phyloP scores from a whole-genome alignment of 108 stramenopile genomes.

The Cyclotella baltica region DNA sequence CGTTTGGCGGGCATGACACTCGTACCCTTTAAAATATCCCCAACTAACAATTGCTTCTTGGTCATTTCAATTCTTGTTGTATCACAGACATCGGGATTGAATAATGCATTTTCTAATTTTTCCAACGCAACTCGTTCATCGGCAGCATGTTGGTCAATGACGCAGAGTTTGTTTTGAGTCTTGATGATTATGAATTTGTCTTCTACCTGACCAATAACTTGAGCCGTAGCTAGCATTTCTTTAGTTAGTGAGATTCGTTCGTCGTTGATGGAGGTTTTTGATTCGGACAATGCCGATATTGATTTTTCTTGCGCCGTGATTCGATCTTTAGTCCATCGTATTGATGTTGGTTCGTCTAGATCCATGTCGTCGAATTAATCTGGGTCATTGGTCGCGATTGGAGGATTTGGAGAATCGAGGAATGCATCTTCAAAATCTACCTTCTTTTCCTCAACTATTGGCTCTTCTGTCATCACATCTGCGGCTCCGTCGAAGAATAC shows the following conservation, averaged over 20 bases:
- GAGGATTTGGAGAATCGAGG: conserved; percentile 6
- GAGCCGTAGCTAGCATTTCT: conserved; percentile 46
- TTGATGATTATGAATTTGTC: conserved; percentile 55
- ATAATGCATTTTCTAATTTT: conserved; percentile 43
- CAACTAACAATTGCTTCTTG: conserved; percentile 25
- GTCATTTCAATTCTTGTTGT: conserved; percentile 26
- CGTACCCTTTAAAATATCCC: conserved; percentile 30
- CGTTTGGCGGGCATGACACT: conserved; percentile 34
- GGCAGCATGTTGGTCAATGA: conserved; percentile 61
- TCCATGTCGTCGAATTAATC: conserved; percentile 7
- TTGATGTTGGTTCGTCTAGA: conserved; percentile 6
- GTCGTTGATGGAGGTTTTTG: not conserved
- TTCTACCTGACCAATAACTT: conserved; percentile 57
- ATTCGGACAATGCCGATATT: conserved; percentile 24
- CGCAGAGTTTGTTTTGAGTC: conserved; percentile 42
- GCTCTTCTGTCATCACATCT: not conserved
- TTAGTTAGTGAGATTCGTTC: conserved; percentile 46
- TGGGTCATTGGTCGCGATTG: not conserved
- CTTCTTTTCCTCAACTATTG: not conserved
- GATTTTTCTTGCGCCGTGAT: conserved; percentile 26
- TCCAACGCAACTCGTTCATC: conserved; percentile 57
- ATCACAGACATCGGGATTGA: conserved; percentile 26
- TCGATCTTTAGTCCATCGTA: conserved; percentile 40
- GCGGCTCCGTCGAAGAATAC: conserved; percentile 22
- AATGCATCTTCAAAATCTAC: conserved; percentile 51